Percentiles rank a stretch among this genome's conserved stretches.
phyloP scores from a whole-genome alignment of 1,284 basidiomycete genomes.

The Pyrrhoderma noxium region DNA sequence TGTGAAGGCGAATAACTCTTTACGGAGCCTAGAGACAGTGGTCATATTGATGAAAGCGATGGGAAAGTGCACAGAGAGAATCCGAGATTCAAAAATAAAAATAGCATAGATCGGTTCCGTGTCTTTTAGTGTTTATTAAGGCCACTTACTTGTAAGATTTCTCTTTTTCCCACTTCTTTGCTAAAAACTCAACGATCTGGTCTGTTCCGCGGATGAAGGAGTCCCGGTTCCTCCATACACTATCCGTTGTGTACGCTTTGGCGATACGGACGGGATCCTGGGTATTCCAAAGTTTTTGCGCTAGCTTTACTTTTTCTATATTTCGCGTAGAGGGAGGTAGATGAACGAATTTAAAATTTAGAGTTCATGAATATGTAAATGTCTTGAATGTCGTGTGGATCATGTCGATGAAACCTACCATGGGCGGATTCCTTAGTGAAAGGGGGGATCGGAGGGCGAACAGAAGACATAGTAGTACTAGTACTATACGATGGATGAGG shows the following conservation, averaged over 20 bases:
- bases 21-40: constrained; percentile 37
- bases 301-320: constrained; percentile 17
- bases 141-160: constrained; percentile 25
- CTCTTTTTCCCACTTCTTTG: constrained; percentile 50
- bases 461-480: not conserved
- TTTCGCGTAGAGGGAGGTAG: not conserved
- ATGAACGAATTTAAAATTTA: too few relatives aligned
- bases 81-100: not conserved
- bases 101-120: not conserved
- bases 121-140: not conserved
- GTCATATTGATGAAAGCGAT: too few relatives aligned
- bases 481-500: not conserved
- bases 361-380: not conserved
- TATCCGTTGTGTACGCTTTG: constrained; percentile 48
- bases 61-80: constrained; percentile 22
- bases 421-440: constrained; percentile 17
- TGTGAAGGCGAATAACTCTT: constrained; percentile 51
- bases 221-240: constrained; percentile 54
- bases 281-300: constrained; percentile 19
- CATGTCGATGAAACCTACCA: constrained; percentile 3
- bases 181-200: constrained; percentile 44
- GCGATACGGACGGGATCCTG: constrained; percentile 24
- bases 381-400: not conserved
- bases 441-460: constrained; percentile 16
- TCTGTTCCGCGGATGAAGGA: constrained; percentile 42